Percentiles rank a stretch among this genome's conserved stretches.
Conservation (phyloP, 306 rosid species). For the Cyamopsis tetragonoloba region DNA sequence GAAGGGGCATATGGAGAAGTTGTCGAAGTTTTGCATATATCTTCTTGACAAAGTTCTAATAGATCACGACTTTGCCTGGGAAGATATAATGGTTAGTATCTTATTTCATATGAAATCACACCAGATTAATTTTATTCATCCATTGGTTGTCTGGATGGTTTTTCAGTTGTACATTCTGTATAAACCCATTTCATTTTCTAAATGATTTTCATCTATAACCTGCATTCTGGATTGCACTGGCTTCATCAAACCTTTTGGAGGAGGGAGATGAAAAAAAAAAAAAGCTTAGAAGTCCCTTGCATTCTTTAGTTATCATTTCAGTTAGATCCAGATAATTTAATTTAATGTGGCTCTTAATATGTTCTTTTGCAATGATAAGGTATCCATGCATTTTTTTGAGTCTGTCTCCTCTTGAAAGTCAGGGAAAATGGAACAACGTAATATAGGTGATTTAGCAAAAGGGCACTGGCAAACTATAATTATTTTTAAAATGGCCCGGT, state of each 20-base stretch:
- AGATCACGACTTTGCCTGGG: constrained; percentile 62
- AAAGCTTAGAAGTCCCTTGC: background rate
- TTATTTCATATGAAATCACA: background rate
- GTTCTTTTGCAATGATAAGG: background rate
- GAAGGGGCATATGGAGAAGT: constrained; percentile 46
- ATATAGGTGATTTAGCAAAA: constrained; percentile 4
- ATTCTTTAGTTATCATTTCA: background rate
- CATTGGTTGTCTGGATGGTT: background rate
- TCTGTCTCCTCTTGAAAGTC: background rate
- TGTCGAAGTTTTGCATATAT: constrained; percentile 68
- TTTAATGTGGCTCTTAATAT: background rate
- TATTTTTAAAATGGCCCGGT: background rate
- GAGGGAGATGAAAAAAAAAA: background rate
- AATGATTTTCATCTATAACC: background rate
- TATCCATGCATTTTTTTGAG: constrained; percentile 5
- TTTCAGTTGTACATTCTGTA: background rate
- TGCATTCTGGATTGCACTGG: constrained; percentile 15
- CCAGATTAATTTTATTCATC: constrained; percentile 15
- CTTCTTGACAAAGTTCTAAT: constrained; percentile 57
- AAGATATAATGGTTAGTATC: constrained; percentile 69
- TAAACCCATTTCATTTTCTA: background rate
- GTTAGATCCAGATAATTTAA: background rate
- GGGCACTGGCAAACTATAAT: background rate
- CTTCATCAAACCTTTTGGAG: background rate
- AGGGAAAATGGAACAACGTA: background rate